phyloP scores from a whole-genome alignment of 2,329 filamentous ascomycete genomes.

The Talaromyces piceae region DNA sequence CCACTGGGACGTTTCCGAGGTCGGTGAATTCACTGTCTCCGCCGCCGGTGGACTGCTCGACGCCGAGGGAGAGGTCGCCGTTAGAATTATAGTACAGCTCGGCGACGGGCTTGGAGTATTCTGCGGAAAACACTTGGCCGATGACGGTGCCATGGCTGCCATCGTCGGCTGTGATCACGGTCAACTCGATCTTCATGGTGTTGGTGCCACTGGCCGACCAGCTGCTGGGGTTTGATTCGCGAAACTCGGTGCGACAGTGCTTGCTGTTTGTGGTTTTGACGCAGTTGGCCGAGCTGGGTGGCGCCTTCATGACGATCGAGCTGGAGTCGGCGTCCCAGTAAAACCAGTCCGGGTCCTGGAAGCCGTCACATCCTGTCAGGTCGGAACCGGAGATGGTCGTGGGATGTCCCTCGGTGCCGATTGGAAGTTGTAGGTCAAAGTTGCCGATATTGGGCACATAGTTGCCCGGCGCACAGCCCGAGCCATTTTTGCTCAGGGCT shows the following conservation, averaged over 20 bases:
- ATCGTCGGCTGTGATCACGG: constrained; percentile 24
- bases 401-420: constrained; percentile 22
- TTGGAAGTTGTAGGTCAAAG: constrained; percentile 32
- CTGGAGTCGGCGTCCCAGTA: constrained; percentile 27
- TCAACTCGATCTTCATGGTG: constrained; percentile 25
- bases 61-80: constrained; percentile 31
- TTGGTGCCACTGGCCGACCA: constrained; percentile 31
- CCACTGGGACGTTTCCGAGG: constrained; percentile 27
- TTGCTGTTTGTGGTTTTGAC: constrained; percentile 35
- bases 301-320: constrained; percentile 35
- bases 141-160: constrained; percentile 31
- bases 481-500: not conserved
- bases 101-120: constrained; percentile 33
- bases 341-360: constrained; percentile 26
- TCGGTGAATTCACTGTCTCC: constrained; percentile 23
- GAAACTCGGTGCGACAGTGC: constrained; percentile 39
- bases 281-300: constrained; percentile 29
- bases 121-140: constrained; percentile 34
- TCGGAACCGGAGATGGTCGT: constrained; percentile 22
- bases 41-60: constrained; percentile 30
- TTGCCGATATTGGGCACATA: constrained; percentile 10
- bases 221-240: constrained; percentile 25
- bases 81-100: constrained; percentile 33
- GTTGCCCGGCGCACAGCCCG: constrained; percentile 12
- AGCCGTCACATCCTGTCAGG: constrained; percentile 33